These are phyloP conservation scores for Chaetothyriales sp. DNA, from an alignment of 2,329 filamentous ascomycete species.

Conservation along the genomic window DNA sequence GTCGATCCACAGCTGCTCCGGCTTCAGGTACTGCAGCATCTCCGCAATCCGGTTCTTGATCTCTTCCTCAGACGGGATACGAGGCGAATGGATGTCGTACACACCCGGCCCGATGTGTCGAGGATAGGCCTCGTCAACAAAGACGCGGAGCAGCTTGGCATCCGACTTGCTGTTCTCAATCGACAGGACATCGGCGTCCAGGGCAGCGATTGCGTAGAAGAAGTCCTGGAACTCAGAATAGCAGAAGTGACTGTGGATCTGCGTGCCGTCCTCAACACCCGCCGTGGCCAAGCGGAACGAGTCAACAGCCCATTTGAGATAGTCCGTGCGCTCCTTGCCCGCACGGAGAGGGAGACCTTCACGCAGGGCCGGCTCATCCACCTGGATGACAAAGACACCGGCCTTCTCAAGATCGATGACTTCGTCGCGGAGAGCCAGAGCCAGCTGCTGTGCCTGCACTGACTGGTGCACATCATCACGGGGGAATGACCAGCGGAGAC, in stretches of 20 bases:
- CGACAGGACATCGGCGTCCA: slow-evolving; percentile 94
- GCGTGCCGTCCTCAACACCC: slow-evolving; percentile 85
- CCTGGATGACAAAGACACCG: slow-evolving; percentile 94
- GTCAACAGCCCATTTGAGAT: slow-evolving; percentile 94
- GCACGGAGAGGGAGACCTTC: slow-evolving; percentile 95
- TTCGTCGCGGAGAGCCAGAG: slow-evolving; percentile 94
- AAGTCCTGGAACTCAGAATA: slow-evolving; percentile 99
- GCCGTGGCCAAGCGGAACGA: slow-evolving; percentile 93
- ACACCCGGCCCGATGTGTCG: slow-evolving; percentile 98
- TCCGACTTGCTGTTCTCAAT: slow-evolving; percentile 99
- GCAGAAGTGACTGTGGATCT: slow-evolving; percentile 99
- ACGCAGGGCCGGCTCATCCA: slow-evolving; percentile 96
- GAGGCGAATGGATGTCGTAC: slow-evolving; percentile 98
- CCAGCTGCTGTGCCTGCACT: slow-evolving; percentile 95
- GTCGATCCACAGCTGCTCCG: slow-evolving; percentile 98
- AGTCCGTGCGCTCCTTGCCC: slow-evolving; percentile 88
- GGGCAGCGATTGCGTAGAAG: slow-evolving; percentile 97
- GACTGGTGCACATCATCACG: slow-evolving; percentile 99
- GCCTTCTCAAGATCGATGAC: slow-evolving; percentile 95
- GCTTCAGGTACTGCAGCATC: slow-evolving; percentile 95
- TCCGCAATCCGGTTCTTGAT: slow-evolving; percentile 95
- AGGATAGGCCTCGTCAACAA: slow-evolving; percentile 92
- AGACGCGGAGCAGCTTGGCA: slow-evolving; percentile 96
- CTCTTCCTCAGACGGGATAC: slow-evolving; percentile 93
- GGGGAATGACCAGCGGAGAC: slow-evolving; percentile 98